Conservation (phyloP, 495 filamentous ascomycete species). For the Penicillium daleae region DNA sequence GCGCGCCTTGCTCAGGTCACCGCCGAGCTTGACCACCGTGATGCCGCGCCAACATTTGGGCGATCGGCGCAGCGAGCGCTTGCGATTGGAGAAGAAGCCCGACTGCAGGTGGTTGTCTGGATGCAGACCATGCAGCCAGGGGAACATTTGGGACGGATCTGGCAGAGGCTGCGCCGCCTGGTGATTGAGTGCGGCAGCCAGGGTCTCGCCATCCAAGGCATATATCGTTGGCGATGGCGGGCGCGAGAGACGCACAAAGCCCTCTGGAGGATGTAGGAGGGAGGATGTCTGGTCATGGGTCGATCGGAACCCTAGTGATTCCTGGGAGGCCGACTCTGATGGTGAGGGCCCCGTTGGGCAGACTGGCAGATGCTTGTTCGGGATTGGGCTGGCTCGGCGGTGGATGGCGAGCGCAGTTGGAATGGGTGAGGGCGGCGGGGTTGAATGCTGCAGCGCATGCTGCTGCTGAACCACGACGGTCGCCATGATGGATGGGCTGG, state of each 20-base stretch:
- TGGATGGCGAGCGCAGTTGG: constrained; percentile 46
- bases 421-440: constrained; percentile 48
- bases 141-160: constrained; percentile 82
- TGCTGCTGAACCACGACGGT: constrained; percentile 56
- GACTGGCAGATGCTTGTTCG: constrained; percentile 87
- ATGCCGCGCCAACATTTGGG: constrained; percentile 80
- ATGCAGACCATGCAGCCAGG: constrained; percentile 98
- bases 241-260: constrained; percentile 58
- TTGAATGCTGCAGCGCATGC: constrained; percentile 49
- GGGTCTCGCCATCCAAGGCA: constrained; percentile 67
- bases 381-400: constrained; percentile 62
- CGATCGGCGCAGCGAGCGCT: constrained; percentile 69
- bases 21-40: constrained; percentile 86
- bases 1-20: constrained; percentile 71
- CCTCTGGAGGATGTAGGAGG: constrained; percentile 73
- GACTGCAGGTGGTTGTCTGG: constrained; percentile 85
- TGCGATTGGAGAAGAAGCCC: constrained; percentile 82
- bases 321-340: constrained; percentile 56
- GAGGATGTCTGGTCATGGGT: constrained; percentile 59
- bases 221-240: constrained; percentile 62
- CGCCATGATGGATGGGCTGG: constrained; percentile 43
- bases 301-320: constrained; percentile 37
- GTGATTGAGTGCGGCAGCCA: constrained; percentile 75
- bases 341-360: constrained; percentile 80
- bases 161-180: constrained; percentile 77